Evolutionary conservation across 352 stramenopile species (phyloP), one percentile per base, ranked within the genome.

Genomic region (Globisporangium megalacanthum): DNA sequence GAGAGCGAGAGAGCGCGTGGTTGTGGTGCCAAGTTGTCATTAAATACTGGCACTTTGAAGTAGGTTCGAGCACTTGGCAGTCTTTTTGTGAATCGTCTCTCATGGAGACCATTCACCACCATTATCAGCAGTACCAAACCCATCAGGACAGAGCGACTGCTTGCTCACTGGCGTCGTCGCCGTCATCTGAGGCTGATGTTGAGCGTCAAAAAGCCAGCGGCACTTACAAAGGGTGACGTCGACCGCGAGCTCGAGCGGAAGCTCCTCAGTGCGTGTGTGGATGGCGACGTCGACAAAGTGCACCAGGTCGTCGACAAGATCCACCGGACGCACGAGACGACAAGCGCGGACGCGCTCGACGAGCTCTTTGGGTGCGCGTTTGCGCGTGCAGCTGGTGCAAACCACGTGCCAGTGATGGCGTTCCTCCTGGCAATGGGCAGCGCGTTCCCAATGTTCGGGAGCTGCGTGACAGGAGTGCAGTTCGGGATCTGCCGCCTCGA

Each of bases 401-500:
- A 63, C 22, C 63, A 64, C 11, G 48, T 66, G 17, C 13, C 33
- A 1, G 11, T 60, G 25, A 48, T 70, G 39, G 45, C 58, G 19
- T 37, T 60, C 3, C 41, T 70, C 0, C 31, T 70, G 20, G 11
- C 31, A 19, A 17, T 56, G 4, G 22, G 37, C 19, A 14, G 14
- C 7, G 6, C n/a, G 42, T 49, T 54, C 44, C 42, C 37, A 14
- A 37, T 31, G n/a, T 48, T 62, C 22, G 56, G n/a, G 49, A 52
- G 54, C 41, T 50, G n/a, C 10, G 13, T 11, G 6, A n/a, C 3
- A 7, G 41, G 29, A 17, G 19, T 79, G 55, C 37, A 58, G 14
- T 69, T 75, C 46, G 69, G 71, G 0, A 68, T 80, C 19, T 79
- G 73, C 50, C 59, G 70, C 2, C 60, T 35, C 33, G 60, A 75